These are phyloP conservation scores for Podaxis pistillaris DNA, from an alignment of 768 basidiomycete genomes.

Conservation along the genomic window DNA sequence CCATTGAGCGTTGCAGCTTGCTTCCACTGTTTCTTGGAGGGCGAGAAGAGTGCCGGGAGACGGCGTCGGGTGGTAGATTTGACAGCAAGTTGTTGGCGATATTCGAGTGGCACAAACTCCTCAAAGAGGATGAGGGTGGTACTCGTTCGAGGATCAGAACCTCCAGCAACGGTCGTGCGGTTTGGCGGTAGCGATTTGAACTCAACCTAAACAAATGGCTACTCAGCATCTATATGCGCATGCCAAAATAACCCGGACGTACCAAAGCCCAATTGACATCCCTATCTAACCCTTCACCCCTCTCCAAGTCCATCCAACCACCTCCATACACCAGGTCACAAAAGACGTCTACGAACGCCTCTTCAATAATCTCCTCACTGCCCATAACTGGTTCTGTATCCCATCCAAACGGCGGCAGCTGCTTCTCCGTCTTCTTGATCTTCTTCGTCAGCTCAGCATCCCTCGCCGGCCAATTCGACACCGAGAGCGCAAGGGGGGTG, in stretches of 20 bases:
- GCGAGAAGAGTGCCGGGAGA: conserved; percentile 67
- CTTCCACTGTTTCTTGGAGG: conserved; percentile 69
- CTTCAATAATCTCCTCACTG: conserved; percentile 81
- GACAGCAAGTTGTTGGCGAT: conserved; percentile 70
- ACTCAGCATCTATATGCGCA: not conserved
- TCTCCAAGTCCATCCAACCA: conserved; percentile 81
- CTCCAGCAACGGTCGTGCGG: conserved; percentile 32
- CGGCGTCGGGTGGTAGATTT: conserved; percentile 53
- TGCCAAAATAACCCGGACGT: conserved; percentile 22
- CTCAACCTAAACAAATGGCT: conserved; percentile 56
- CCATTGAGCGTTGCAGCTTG: conserved; percentile 81
- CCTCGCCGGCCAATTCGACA: conserved; percentile 73
- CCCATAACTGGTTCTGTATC: conserved; percentile 85
- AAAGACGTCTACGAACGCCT: conserved; percentile 86
- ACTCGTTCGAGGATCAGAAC: conserved; percentile 67
- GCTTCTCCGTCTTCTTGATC: conserved; percentile 81
- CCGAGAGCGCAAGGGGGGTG: conserved; percentile 41
- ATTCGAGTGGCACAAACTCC: conserved; percentile 90
- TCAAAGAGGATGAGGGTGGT: conserved; percentile 82
- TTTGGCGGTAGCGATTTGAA: conserved; percentile 72
- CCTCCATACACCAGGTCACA: conserved; percentile 79
- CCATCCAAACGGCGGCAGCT: conserved; percentile 87
- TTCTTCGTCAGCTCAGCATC: conserved; percentile 73
- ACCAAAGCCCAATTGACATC: conserved; percentile 95
- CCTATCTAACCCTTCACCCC: conserved; percentile 71